Conservation (phyloP, 139 green algal species). For the Ettlia oleoabundans region DNA sequence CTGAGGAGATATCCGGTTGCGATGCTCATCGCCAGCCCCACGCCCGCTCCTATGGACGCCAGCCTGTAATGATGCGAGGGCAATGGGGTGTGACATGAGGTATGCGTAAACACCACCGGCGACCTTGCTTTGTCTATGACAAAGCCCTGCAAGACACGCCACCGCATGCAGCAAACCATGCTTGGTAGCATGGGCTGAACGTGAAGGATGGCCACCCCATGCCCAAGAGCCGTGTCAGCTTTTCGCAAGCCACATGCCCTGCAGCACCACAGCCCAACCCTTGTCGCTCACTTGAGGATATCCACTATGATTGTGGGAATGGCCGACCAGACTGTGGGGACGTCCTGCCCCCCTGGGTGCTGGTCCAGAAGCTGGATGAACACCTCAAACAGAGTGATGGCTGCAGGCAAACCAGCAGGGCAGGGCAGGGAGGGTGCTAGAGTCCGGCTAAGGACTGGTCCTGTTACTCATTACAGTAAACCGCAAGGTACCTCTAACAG, state of each 20-base stretch:
- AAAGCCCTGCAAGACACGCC: too few relatives aligned
- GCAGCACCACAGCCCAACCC: too few relatives aligned
- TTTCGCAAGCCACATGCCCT: too few relatives aligned
- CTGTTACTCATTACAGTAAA: neutral
- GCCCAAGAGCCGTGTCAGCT: neutral
- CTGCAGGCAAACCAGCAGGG: slow-evolving; percentile 2
- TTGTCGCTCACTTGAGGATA: slow-evolving; percentile 38
- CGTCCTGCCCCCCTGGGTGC: neutral
- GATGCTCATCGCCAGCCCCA: slow-evolving; percentile 67
- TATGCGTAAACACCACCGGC: too few relatives aligned
- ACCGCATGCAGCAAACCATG: too few relatives aligned
- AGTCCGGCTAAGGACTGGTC: neutral
- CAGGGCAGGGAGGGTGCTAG: neutral
- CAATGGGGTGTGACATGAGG: too few relatives aligned
- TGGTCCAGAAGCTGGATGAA: slow-evolving; percentile 62
- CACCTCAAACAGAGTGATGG: slow-evolving; percentile 85
- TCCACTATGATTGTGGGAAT: slow-evolving; percentile 42
- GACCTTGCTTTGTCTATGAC: too few relatives aligned
- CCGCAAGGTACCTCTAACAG: neutral
- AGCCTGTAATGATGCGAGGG: slow-evolving; percentile 21
- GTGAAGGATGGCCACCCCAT: neutral
- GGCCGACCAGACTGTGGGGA: slow-evolving; percentile 38
- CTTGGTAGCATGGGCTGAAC: too few relatives aligned
- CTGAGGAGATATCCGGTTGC: slow-evolving; percentile 55
- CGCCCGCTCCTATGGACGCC: slow-evolving; percentile 55